These are phyloP conservation scores for Didymella pinodella DNA, from an alignment of 2,329 filamentous ascomycete species.

Conservation along the genomic window DNA sequence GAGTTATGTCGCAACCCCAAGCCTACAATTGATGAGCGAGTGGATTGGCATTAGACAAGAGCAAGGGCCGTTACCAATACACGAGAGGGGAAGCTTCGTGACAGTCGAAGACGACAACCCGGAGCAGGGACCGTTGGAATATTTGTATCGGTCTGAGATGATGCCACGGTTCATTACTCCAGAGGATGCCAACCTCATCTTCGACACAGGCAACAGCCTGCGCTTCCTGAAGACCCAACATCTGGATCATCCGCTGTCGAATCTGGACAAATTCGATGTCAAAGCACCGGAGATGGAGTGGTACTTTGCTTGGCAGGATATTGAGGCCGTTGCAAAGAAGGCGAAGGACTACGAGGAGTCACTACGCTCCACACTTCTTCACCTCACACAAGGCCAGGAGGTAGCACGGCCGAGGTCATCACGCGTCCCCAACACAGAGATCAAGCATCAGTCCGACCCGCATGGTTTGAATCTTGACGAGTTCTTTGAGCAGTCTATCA, in stretches of 20 bases:
- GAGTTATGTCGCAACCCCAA: constrained; percentile 68
- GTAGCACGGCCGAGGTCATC: background rate
- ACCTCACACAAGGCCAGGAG: constrained; percentile 30
- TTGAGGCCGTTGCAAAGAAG: constrained; percentile 68
- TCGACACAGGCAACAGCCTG: constrained; percentile 80
- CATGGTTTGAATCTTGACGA: constrained; percentile 19
- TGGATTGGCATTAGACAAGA: constrained; percentile 74
- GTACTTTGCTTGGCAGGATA: constrained; percentile 75
- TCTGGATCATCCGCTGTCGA: constrained; percentile 72
- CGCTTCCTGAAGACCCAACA: constrained; percentile 75
- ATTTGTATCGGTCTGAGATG: constrained; percentile 67
- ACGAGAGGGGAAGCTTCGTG: constrained; percentile 43
- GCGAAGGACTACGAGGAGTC: constrained; percentile 62
- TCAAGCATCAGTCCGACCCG: constrained; percentile 1
- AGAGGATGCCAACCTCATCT: constrained; percentile 75
- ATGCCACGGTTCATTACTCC: constrained; percentile 76
- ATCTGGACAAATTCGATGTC: constrained; percentile 58
- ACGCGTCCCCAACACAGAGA: background rate
- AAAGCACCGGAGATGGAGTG: constrained; percentile 69
- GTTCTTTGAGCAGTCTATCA: constrained; percentile 41
- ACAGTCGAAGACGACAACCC: constrained; percentile 37
- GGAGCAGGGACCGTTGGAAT: constrained; percentile 57
- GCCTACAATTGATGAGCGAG: constrained; percentile 71
- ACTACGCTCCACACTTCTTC: constrained; percentile 41
- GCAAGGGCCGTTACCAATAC: constrained; percentile 35